Base-by-base conservation (phyloP, 768 basidiomycete genomes). In the Podaxis sp. region DNA sequence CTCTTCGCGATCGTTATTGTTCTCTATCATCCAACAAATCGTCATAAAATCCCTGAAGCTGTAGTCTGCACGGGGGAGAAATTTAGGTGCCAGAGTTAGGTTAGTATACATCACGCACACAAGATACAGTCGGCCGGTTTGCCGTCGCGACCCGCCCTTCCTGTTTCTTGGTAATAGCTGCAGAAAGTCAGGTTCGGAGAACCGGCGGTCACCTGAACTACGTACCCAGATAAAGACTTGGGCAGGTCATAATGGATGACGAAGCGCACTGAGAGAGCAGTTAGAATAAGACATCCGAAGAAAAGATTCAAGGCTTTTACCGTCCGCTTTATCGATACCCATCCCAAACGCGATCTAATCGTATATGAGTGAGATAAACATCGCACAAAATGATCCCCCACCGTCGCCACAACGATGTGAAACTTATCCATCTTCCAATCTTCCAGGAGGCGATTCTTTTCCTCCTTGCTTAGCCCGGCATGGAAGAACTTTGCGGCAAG, bases 151-250 rank as follows among this genome's bases (percentile, higher is more conserved):
- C 97, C 97, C 17, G 96, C 97, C 61, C 97, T 87, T 5, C 97
- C 97, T 0, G 96, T 98, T 76, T 99, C 97, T 77, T 98, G 94
- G 69, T 94, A 95, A 69, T 92, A 92, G 1, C 91, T 92, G 33
- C 9, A 54, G 61, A 61, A 40, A 47, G 68, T 61, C 57, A 63
- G 40, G 59, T 47, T 53, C 19, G 51, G 59, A 8, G 22, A 55
- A n/a, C 15, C 5, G 25, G 17, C 15, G n/a, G 41, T 11, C 46
- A 13, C 2, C 50, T 49, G 19, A 17, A 64, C 37, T 8, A 70
- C 80, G 61, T 79, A 96, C 84, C 90, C 92, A 63, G 95, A 93
- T 69, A 99, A 73, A 19, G 89, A 87, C 66, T 87, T 87, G 1
- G 96, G 93, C 66, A 97, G 70, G 57, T 86, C 84, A 63, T 89